phyloP scores from a whole-genome alignment of 345 rosid species.

The Lepidium didymum region DNA sequence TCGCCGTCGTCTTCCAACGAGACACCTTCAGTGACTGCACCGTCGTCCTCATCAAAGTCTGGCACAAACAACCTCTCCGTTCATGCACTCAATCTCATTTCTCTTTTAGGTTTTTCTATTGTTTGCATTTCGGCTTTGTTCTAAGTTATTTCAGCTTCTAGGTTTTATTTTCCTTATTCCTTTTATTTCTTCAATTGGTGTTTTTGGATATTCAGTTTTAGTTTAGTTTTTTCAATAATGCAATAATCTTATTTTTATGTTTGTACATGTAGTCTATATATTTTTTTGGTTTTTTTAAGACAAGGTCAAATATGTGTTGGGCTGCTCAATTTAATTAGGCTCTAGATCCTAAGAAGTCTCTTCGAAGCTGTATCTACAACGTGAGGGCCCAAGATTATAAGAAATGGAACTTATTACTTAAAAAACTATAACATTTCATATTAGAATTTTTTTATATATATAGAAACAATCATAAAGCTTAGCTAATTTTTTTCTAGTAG shows the following conservation, averaged over 20 bases:
- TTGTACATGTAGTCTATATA: neutral
- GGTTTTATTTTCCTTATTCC: neutral
- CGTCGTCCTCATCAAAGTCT: neutral
- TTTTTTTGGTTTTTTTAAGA: neutral
- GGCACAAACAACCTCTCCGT: slow-evolving; percentile 4
- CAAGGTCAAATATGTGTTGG: neutral
- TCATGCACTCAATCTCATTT: neutral
- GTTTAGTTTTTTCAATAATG: neutral
- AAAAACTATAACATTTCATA: neutral
- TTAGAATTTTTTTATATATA: neutral
- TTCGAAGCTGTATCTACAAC: neutral
- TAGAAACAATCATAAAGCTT: neutral
- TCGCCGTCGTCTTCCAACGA: slow-evolving; percentile 2
- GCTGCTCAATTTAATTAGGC: neutral
- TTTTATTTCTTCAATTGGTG: neutral
- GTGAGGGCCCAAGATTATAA: neutral
- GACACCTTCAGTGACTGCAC: slow-evolving; percentile 1
- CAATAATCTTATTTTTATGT: neutral
- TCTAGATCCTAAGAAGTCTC: neutral
- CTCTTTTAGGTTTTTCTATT: neutral
- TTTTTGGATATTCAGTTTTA: neutral
- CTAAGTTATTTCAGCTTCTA: neutral
- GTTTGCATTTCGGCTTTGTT: neutral
- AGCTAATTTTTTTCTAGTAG: neutral
- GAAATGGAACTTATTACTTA: neutral